Conservation (phyloP, 495 filamentous ascomycete genomes). For the Aspergillus diversus region DNA sequence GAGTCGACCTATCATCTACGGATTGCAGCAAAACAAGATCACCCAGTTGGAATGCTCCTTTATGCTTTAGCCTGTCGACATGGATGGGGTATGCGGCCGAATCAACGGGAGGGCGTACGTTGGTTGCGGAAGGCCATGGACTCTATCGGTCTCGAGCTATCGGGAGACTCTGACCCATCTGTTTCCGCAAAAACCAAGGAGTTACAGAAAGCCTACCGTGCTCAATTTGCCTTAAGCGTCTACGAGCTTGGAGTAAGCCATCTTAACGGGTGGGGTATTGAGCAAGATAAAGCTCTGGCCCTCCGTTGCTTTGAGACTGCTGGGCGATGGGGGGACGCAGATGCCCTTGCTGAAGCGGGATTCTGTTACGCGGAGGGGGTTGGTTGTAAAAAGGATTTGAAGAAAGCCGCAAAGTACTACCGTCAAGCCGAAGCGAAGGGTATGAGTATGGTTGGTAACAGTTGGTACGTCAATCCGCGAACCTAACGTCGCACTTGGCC, state of each 20-base stretch:
- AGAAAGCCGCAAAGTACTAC: slow-evolving; percentile 91
- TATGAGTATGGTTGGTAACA: slow-evolving; percentile 96
- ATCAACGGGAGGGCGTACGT: slow-evolving; percentile 82
- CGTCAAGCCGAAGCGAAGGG: slow-evolving; percentile 88
- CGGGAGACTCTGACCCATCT: slow-evolving; percentile 69
- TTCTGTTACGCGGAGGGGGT: slow-evolving; percentile 87
- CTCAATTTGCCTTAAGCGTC: slow-evolving; percentile 91
- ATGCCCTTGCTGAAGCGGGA: slow-evolving; percentile 85
- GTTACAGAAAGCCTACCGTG: slow-evolving; percentile 73
- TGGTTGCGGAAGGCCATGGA: slow-evolving; percentile 92
- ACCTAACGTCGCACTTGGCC: neutral
- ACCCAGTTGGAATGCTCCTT: slow-evolving; percentile 92
- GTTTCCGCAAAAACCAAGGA: slow-evolving; percentile 68
- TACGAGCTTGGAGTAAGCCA: slow-evolving; percentile 97
- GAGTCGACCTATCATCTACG: slow-evolving; percentile 96
- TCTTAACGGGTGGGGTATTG: slow-evolving; percentile 96
- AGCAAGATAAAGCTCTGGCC: slow-evolving; percentile 86
- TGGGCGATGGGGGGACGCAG: slow-evolving; percentile 94
- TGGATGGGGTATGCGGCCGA: slow-evolving; percentile 95
- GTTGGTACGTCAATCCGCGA: slow-evolving; percentile 69
- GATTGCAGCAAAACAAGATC: slow-evolving; percentile 79
- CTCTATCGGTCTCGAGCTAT: slow-evolving; percentile 77
- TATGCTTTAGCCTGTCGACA: slow-evolving; percentile 97
- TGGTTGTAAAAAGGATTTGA: slow-evolving; percentile 92
- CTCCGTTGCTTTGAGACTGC: slow-evolving; percentile 96